Base-by-base conservation (phyloP, 148 eudicot species). In the Rhododendron henanense region DNA sequence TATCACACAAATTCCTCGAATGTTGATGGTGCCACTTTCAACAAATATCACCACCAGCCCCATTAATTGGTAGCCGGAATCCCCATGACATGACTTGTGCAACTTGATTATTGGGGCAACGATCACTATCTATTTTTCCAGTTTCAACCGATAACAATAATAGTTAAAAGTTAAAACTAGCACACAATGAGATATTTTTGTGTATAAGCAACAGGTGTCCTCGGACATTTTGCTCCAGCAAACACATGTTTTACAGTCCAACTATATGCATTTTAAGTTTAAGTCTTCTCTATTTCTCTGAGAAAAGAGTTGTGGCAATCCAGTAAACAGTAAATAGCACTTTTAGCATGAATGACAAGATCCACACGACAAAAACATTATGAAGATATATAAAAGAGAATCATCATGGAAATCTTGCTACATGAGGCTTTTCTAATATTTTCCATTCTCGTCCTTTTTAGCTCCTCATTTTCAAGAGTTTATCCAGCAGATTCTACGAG, bases 1-100 rank as follows among this genome's bases (percentile, higher is more conserved):
- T 80, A 23, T 23, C 3, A 19, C 23, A 73, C 41, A 73, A 28
- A 84, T 84, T 87, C 84, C 85, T 87, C 81, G 83, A 85, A 85
- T 47, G 16, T 57, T 65, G 48, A 6, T 48, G 78, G 4, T 81
- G 55, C 48, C 48, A 74, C 28, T 85, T 57, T 55, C 79, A 48
- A 74, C 89, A 35, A 81, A 84, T 84, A 84, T 51, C 83, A 59
- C 53, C 37, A 37, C 71, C 83, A 59, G 75, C 44, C 87, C 51
- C 76, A 44, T 61, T 63, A 41, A 80, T 74, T 81, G 61, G 61
- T 25, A 1, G 80, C 63, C n/a, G 1, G 69, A 6, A 47, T 78
- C 77, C 10, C 47, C 28, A 51, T 63, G 78, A 88, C 47, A 76
- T 33, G 79, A 85, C 81, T 77, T 76, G 25, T 78, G 85, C 83